Base-by-base conservation (phyloP, 129 eudicot species). In the Apium graveolens region DNA sequence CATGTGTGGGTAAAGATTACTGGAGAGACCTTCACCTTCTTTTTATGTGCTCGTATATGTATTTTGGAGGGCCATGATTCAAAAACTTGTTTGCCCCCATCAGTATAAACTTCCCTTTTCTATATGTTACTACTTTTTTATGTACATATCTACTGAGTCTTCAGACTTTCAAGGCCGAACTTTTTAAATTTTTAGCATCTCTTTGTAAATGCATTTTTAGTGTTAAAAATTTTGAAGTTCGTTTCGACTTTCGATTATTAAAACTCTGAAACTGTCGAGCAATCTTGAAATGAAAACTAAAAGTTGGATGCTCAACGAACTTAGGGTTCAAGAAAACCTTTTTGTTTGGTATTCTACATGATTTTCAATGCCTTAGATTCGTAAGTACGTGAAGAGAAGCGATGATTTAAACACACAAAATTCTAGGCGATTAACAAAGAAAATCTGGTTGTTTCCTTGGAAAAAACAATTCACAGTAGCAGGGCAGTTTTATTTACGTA, bases 11-110 rank as follows among this genome's bases (percentile, higher is more conserved):
- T 9, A 38, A 5, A 70, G 14, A 70, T 34, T 34, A 68, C 74
- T 35, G n/a, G 65, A 80, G 75, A 74, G 11, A 46, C 53, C 76
- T 44, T 29, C 32, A 65, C 16, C 7, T 41, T 60, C 51, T 21
- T 42, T 38, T 21, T 14, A 37, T 60, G 70, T 76, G 37, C 68
- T 69, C 43, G 49, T 13, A 16, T 17, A 42, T 75, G 39, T 26
- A 18, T 75, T 31, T 11, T 49, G 48, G 79, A 38, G 79, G 79
- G 70, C 4, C 60, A 45, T 26, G n/a, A 65, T 65, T 65, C 1
- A 4, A 65, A 65, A 65, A 65, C 70, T 29, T 65, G 38, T 29
- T 65, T 65, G 65, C 65, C 65, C 65, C 65, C 65, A 57, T 57
- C 31, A 57, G 65, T 57, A 57, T 57, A 24, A 12, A 53, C 63